phyloP scores from a whole-genome alignment of 129 eudicot genomes.

The Lactuca sativa region DNA sequence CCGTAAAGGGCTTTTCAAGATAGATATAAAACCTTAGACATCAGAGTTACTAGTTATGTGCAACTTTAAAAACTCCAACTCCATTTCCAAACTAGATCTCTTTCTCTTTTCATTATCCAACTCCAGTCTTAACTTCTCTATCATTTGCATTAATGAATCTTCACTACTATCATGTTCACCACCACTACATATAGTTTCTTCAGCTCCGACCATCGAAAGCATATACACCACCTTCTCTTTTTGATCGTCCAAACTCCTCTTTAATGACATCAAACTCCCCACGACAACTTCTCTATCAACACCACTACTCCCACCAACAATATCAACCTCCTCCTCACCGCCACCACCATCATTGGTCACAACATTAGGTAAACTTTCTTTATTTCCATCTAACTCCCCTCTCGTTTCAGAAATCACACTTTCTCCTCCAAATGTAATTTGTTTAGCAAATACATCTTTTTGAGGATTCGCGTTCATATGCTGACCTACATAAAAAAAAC shows the following conservation, averaged over 20 bases:
- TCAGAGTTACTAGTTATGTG: conserved; percentile 35
- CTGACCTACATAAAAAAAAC: conserved; percentile 7
- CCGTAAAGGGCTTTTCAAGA: neutral
- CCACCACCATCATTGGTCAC: conserved; percentile 9
- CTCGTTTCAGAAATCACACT: conserved; percentile 18
- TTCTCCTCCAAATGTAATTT: conserved; percentile 37
- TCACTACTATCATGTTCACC: conserved; percentile 21
- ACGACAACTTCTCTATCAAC: conserved; percentile 40
- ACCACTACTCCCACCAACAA: conserved; percentile 27
- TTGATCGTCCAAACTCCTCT: conserved; percentile 70
- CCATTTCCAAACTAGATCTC: conserved; percentile 48
- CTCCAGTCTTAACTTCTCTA: conserved; percentile 49
- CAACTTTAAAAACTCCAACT: conserved; percentile 59
- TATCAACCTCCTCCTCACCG: conserved; percentile 12
- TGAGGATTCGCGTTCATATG: conserved; percentile 2
- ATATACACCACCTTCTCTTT: conserved; percentile 46
- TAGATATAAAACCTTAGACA: neutral
- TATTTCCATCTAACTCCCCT: conserved; percentile 24
- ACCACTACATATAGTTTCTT: conserved; percentile 11
- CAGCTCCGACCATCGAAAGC: conserved; percentile 39
- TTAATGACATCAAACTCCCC: conserved; percentile 43
- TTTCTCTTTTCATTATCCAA: conserved; percentile 62
- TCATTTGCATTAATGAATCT: conserved; percentile 48
- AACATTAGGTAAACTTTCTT: conserved; percentile 16
- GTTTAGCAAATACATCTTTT: conserved; percentile 25